Evolutionary conservation across 2,329 filamentous ascomycete species (phyloP).

Genomic region (Alternaria triticina): DNA sequence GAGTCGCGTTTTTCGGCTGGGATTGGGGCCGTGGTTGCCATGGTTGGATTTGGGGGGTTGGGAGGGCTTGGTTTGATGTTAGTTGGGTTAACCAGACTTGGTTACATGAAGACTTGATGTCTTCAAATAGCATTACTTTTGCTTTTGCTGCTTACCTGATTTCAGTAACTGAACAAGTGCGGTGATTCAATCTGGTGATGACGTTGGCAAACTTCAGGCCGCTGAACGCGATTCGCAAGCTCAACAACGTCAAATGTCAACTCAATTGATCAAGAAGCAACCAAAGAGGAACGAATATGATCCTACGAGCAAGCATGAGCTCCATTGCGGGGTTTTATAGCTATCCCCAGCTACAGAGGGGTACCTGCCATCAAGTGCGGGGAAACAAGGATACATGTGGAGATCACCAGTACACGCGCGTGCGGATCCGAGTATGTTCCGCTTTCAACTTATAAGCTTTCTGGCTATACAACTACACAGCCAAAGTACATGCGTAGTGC

Average conservation of each 20-base stretch:
- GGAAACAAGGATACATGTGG: constrained; percentile 36
- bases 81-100: background rate
- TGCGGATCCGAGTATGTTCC: constrained; percentile 34
- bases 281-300: background rate
- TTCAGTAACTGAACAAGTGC: background rate
- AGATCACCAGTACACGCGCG: constrained; percentile 13
- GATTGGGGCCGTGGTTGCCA: background rate
- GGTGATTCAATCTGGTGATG: background rate
- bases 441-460: background rate
- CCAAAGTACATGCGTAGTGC: background rate
- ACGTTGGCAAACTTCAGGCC: background rate
- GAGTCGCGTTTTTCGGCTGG: constrained; percentile 34
- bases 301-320: background rate
- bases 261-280: background rate
- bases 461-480: background rate
- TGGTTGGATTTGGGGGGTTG: background rate
- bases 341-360: constrained; percentile 17
- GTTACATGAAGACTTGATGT: fast-evolving
- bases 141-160: background rate
- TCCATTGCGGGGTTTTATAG: constrained; percentile 35
- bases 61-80: background rate
- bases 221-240: background rate
- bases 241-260: background rate
- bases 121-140: background rate
- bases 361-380: constrained; percentile 29